Evolutionary conservation across 352 stramenopile genomes (phyloP).

Genomic region (Aphanomyces invadans): DNA sequence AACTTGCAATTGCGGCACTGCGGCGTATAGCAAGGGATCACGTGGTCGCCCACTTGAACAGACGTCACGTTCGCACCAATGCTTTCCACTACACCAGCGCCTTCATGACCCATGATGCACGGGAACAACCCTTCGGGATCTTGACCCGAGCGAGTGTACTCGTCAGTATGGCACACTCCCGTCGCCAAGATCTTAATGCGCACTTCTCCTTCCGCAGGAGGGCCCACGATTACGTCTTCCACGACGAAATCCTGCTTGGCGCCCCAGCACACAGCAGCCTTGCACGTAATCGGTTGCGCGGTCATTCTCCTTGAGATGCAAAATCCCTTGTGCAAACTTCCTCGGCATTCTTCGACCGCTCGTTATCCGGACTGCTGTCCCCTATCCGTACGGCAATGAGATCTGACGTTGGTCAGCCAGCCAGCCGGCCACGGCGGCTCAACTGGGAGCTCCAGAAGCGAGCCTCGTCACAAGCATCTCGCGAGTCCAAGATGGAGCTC

Average conservation of each 20-base stretch:
- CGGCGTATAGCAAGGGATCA: slow-evolving; percentile 95
- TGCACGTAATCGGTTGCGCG: slow-evolving; percentile 76
- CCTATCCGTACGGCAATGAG: not conserved
- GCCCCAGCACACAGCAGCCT: slow-evolving; percentile 81
- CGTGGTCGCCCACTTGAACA: slow-evolving; percentile 82
- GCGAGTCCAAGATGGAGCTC: no score
- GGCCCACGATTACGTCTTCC: slow-evolving; percentile 69
- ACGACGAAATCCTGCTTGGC: slow-evolving; percentile 79
- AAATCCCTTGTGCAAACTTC: not conserved
- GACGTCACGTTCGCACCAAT: slow-evolving; percentile 67
- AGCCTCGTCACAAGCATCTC: no score
- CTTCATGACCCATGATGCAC: slow-evolving; percentile 83
- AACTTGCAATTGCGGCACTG: slow-evolving; percentile 87
- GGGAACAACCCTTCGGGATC: slow-evolving; percentile 80
- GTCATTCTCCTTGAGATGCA: slow-evolving; percentile 22
- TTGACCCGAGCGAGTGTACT: slow-evolving; percentile 75
- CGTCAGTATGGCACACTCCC: slow-evolving; percentile 81
- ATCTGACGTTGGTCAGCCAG: no score
- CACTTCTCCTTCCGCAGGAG: slow-evolving; percentile 60
- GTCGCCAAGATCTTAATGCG: slow-evolving; percentile 79
- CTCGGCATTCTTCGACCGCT: not conserved
- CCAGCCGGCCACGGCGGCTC: no score
- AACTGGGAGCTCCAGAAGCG: no score
- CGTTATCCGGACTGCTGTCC: not conserved
- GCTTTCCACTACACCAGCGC: slow-evolving; percentile 76